Conservation (phyloP, 768 basidiomycete genomes). For the Leccinum subtestaceum region DNA sequence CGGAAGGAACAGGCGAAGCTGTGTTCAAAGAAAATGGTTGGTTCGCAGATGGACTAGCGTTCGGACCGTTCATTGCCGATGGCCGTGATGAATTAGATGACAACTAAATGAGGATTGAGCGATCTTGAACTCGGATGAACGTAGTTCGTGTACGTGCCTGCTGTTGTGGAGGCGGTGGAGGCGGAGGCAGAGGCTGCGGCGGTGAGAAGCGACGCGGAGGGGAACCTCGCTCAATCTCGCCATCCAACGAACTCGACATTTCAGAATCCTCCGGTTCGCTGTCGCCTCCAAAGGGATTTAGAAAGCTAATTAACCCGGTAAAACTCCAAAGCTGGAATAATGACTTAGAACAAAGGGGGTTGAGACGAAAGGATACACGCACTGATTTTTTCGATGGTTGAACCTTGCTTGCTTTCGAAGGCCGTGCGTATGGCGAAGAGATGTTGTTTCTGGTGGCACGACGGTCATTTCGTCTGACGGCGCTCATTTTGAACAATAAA, state of each 20-base stretch:
- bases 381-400: conserved; percentile 48
- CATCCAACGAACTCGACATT: conserved; percentile 17
- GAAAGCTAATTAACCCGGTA: conserved; percentile 44
- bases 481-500: conserved; percentile 48
- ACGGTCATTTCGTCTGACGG: conserved; percentile 46
- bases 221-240: conserved; percentile 28
- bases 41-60: conserved; percentile 12
- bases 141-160: conserved; percentile 27
- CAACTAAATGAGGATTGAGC: conserved; percentile 26
- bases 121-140: conserved; percentile 17
- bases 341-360: conserved; percentile 11
- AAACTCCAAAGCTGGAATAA: conserved; percentile 47
- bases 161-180: conserved; percentile 21
- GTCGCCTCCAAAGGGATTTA: conserved; percentile 45
- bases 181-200: conserved; percentile 20
- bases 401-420: conserved; percentile 22
- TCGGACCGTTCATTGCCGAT: conserved; percentile 15
- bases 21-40: conserved; percentile 20
- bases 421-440: conserved; percentile 59
- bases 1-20: conserved; percentile 14
- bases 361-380: conserved; percentile 12
- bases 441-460: conserved; percentile 35
- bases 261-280: conserved; percentile 24
- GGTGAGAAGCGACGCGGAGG: conserved; percentile 26
- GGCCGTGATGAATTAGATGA: conserved; percentile 18